A percentile compares a stretch with the other conserved stretches of the same genome.
phyloP scores from a whole-genome alignment of 345 rosid species.

The Pistacia integerrima region DNA sequence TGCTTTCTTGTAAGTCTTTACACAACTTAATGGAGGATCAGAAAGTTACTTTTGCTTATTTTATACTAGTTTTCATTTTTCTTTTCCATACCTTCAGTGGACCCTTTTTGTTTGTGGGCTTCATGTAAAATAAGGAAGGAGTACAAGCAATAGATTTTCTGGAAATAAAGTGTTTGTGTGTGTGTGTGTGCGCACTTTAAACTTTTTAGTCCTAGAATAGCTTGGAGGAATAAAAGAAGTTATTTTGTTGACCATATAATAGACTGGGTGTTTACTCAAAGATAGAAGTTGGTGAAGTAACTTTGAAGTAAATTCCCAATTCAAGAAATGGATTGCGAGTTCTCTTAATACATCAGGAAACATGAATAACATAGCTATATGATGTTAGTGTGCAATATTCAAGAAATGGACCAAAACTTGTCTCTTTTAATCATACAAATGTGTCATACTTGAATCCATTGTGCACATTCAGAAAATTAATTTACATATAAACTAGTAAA shows the following conservation, averaged over 20 bases:
- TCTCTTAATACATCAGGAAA: background rate
- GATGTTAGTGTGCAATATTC: too few species aligned
- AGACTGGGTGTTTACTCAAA: background rate
- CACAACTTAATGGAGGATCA: constrained; percentile 23
- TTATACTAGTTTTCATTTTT: constrained; percentile 1
- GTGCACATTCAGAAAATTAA: background rate
- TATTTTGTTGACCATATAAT: background rate
- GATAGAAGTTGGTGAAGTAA: background rate
- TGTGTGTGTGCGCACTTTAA: constrained; percentile 15
- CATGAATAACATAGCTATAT: background rate
- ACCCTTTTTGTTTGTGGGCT: constrained; percentile 22
- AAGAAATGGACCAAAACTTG: too few species aligned
- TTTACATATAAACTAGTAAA: background rate
- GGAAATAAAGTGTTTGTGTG: constrained; percentile 11
- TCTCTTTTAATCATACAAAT: background rate
- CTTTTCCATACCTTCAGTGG: constrained; percentile 8
- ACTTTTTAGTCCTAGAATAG: constrained; percentile 7
- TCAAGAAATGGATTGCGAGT: background rate
- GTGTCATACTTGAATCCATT: background rate
- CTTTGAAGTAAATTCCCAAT: background rate
- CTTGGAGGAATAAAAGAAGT: background rate
- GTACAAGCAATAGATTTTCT: background rate
- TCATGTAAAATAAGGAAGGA: constrained; percentile 18
- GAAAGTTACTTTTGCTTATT: constrained; percentile 13
- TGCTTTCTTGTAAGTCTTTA: constrained; percentile 15